Percentiles rank a stretch among this genome's conserved stretches.
Conservation (phyloP, 805 yeast genomes). For the Starmerella powellii region DNA sequence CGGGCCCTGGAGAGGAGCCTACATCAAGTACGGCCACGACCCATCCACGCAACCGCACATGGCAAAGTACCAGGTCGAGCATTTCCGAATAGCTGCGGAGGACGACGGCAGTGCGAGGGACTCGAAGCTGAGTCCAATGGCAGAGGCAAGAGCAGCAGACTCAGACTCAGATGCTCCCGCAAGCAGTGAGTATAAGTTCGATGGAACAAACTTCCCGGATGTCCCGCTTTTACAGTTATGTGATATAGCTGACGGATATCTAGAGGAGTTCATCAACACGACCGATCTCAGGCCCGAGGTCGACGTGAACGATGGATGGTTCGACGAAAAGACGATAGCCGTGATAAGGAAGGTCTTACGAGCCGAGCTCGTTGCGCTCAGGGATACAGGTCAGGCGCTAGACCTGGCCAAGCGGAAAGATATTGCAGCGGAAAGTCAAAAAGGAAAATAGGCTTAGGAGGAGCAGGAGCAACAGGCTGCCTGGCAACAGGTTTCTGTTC, state of each 20-base stretch:
- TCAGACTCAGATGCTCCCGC: conserved; percentile 12
- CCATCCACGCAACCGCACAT: conserved; percentile 48
- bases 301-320: conserved; percentile 73
- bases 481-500: too few relatives aligned
- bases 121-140: too few relatives aligned
- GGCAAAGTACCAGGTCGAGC: conserved; percentile 71
- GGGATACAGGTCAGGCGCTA: conserved; percentile 1
- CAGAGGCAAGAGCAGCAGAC: conserved; percentile 9
- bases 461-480: too few relatives aligned
- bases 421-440: neutral
- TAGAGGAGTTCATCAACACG: conserved; percentile 35
- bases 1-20: conserved; percentile 93
- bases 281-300: conserved; percentile 34
- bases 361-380: conserved; percentile 33
- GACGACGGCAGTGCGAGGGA: neutral
- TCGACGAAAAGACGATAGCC: conserved; percentile 45
- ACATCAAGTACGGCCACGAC: conserved; percentile 65
- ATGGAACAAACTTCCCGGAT: conserved; percentile 57
- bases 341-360: conserved; percentile 58
- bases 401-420: neutral
- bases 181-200: conserved; percentile 41
- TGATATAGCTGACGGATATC: conserved; percentile 57
- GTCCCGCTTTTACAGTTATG: conserved; percentile 68
- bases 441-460: too few relatives aligned
- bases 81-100: conserved; percentile 43